phyloP scores from a whole-genome alignment of 2,329 filamentous ascomycete genomes.

The Pyrenophora graminea region DNA sequence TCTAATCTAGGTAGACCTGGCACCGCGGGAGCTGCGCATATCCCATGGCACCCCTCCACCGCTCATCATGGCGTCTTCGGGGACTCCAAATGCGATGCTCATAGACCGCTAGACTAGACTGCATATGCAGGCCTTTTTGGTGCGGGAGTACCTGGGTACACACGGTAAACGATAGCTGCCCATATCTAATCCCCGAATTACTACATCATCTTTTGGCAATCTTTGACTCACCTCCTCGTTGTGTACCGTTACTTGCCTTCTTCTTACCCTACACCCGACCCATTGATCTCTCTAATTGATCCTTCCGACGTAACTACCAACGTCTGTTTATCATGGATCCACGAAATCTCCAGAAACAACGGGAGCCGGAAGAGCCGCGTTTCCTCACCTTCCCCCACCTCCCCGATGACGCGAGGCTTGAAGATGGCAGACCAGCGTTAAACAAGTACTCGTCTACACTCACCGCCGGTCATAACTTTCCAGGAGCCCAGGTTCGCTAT shows the following conservation, averaged over 20 bases:
- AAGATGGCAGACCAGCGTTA: slow-evolving; percentile 66
- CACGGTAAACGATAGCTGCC: slow-evolving; percentile 25
- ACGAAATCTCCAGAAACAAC: slow-evolving; percentile 42
- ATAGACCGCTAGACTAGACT: slow-evolving; percentile 21
- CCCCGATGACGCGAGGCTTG: slow-evolving; percentile 56
- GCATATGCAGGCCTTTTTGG: slow-evolving; percentile 19
- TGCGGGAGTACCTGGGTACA: slow-evolving; percentile 23
- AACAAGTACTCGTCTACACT: slow-evolving; percentile 86
- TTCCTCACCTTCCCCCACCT: slow-evolving; percentile 64
- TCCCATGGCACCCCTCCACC: slow-evolving; percentile 26
- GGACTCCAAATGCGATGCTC: slow-evolving; percentile 9
- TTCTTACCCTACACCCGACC: neutral
- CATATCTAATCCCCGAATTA: slow-evolving; percentile 24
- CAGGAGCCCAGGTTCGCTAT: slow-evolving; percentile 75
- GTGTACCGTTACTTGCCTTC: neutral
- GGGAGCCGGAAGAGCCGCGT: slow-evolving; percentile 45
- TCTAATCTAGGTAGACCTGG: slow-evolving; percentile 21
- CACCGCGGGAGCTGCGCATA: slow-evolving; percentile 18
- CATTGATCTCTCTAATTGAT: neutral
- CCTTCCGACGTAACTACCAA: no score
- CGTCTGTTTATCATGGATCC: slow-evolving; percentile 40
- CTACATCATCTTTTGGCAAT: slow-evolving; percentile 8
- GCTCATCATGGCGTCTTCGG: neutral
- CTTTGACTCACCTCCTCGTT: slow-evolving; percentile 1
- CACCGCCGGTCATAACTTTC: slow-evolving; percentile 85